A percentile compares a stretch with the other conserved stretches of the same genome.
phyloP scores from a whole-genome alignment of 257 asterid genomes.

The Lycium barbarum region DNA sequence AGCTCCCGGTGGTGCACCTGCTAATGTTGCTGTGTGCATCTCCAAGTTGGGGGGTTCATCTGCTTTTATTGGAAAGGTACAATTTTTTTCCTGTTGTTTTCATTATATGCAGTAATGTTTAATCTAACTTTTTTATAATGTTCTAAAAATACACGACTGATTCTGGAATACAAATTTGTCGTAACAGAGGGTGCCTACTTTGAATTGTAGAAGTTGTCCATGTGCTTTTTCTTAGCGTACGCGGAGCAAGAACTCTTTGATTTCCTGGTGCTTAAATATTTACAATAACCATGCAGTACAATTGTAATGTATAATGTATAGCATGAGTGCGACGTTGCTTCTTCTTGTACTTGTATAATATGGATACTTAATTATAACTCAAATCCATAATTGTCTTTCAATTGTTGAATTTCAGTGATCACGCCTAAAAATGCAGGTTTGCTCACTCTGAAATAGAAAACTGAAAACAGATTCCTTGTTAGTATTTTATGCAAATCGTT shows the following conservation, averaged over 20 bases:
- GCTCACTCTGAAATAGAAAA: background rate
- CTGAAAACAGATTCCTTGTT: slow-evolving; percentile 1
- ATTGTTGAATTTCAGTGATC: background rate
- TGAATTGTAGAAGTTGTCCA: slow-evolving; percentile 21
- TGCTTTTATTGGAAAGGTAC: slow-evolving; percentile 93
- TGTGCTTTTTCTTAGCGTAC: background rate
- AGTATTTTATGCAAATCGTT: slow-evolving; percentile 4
- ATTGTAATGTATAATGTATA: background rate
- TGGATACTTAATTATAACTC: background rate
- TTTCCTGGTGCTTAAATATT: background rate
- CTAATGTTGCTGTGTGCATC: slow-evolving; percentile 89
- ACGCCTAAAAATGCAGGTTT: background rate
- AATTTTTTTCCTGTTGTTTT: slow-evolving; percentile 27
- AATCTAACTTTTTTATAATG: background rate
- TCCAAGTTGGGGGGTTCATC: slow-evolving; percentile 85
- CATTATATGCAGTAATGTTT: background rate
- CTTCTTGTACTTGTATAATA: background rate
- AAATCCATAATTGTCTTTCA: background rate
- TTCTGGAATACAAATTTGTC: background rate
- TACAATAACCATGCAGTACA: background rate
- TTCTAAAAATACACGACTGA: background rate
- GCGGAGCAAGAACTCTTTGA: background rate
- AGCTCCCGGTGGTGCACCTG: slow-evolving; percentile 96
- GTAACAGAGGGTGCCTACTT: background rate
- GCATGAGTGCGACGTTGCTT: background rate